Percentiles rank a stretch among this genome's conserved stretches.
phyloP scores from a whole-genome alignment of 768 basidiomycete species.

The Galerina marginata region DNA sequence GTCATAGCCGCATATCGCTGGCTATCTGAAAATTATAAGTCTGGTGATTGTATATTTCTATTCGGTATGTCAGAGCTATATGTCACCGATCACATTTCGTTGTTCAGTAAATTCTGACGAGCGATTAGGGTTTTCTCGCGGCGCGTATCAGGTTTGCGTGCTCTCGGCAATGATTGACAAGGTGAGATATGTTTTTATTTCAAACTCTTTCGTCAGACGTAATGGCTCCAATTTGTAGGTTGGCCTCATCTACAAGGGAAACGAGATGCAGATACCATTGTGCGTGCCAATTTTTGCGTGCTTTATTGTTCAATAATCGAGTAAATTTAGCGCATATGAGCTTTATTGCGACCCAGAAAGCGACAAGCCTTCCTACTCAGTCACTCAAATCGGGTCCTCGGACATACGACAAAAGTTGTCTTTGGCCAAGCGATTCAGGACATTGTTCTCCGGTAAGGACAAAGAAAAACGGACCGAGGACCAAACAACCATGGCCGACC shows the following conservation, averaged over 20 bases:
- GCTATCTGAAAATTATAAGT: constrained; percentile 45
- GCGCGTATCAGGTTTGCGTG: constrained; percentile 50
- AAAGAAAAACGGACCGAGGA: not conserved
- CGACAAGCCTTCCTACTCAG: not conserved
- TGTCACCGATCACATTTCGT: too few relatives aligned
- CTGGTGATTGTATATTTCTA: constrained; percentile 46
- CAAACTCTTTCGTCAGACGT: not conserved
- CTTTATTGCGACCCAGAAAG: constrained; percentile 15
- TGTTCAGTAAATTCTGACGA: not conserved
- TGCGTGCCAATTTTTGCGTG: not conserved
- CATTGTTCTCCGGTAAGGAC: too few relatives aligned
- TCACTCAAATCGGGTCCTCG: constrained; percentile 6
- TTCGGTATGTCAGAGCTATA: constrained; percentile 35
- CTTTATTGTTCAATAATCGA: not conserved
- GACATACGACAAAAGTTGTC: not conserved
- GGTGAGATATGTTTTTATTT: constrained; percentile 24
- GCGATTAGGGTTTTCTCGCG: constrained; percentile 49
- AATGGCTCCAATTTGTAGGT: not conserved
- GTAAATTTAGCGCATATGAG: constrained; percentile 18
- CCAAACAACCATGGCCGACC: constrained; percentile 12
- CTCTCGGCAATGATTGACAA: constrained; percentile 49
- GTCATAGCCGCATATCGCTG: constrained; percentile 46
- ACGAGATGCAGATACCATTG: constrained; percentile 9
- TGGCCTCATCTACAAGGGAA: constrained; percentile 9
- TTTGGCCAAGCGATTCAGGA: not conserved